phyloP scores from a whole-genome alignment of 2,329 filamentous ascomycete species.

The Exophiala xenobiotica region DNA sequence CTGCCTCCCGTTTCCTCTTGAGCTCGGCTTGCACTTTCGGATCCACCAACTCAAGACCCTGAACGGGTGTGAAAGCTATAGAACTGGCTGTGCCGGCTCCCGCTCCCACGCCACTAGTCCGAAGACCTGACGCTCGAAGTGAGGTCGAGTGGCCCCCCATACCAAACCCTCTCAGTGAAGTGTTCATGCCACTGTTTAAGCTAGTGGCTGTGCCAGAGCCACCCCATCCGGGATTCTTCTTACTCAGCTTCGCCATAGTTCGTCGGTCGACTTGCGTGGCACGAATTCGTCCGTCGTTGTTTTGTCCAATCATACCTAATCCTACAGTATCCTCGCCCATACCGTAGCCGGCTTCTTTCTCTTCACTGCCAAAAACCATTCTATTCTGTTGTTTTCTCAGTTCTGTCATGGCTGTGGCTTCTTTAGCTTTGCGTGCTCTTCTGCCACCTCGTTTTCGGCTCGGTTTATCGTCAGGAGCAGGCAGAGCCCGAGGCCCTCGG shows the following conservation, averaged over 20 bases:
- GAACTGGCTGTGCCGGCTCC: constrained; percentile 73
- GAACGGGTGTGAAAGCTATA: constrained; percentile 89
- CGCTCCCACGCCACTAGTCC: constrained; percentile 76
- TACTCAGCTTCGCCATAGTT: constrained; percentile 87
- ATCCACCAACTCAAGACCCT: constrained; percentile 92
- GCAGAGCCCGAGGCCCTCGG: constrained; percentile 80
- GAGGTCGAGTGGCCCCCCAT: constrained; percentile 60
- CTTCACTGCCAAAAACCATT: constrained; percentile 93
- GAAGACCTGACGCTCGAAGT: constrained; percentile 75
- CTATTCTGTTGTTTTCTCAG: constrained; percentile 94
- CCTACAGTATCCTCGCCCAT: constrained; percentile 81
- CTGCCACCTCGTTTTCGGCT: constrained; percentile 88
- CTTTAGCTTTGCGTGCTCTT: constrained; percentile 89
- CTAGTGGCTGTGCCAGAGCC: constrained; percentile 53
- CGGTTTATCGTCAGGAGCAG: constrained; percentile 92
- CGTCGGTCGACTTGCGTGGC: constrained; percentile 87
- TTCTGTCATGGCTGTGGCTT: constrained; percentile 95
- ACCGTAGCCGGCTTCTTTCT: constrained; percentile 89
- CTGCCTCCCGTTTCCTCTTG: constrained; percentile 85
- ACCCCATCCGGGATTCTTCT: constrained; percentile 96
- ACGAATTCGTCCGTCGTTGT: constrained; percentile 84
- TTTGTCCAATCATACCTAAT: constrained; percentile 90
- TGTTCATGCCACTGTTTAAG: constrained; percentile 61
- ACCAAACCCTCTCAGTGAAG: constrained; percentile 77
- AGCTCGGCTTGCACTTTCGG: constrained; percentile 87